phyloP scores from a whole-genome alignment of 169 alveolate genomes.

The Eimeria brunetti region DNA sequence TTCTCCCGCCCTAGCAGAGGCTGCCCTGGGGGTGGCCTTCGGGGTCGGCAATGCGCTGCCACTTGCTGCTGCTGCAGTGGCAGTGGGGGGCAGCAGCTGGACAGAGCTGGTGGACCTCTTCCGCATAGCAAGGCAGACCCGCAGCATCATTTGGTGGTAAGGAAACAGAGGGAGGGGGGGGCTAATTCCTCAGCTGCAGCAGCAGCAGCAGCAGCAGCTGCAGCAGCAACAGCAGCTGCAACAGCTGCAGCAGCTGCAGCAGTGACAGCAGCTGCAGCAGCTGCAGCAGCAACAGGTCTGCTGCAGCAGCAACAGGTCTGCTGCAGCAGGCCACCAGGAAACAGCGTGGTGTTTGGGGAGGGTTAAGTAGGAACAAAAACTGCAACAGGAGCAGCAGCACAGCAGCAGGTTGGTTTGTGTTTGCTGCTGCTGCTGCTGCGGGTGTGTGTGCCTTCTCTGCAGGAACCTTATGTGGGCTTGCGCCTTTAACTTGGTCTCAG shows the following conservation, averaged over 20 bases:
- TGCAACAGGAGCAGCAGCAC: background rate
- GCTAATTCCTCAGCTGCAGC: too few species aligned
- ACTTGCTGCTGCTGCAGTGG: slow-evolving; percentile 78
- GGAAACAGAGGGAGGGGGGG: too few species aligned
- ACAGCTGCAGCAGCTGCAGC: too few species aligned
- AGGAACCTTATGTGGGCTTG: slow-evolving; percentile 82
- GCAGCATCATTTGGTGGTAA: slow-evolving; percentile 40
- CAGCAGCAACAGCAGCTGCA: too few species aligned
- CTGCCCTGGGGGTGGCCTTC: slow-evolving; percentile 82
- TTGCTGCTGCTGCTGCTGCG: background rate
- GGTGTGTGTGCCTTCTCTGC: background rate
- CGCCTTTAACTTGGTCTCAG: slow-evolving; percentile 74
- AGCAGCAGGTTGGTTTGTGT: too few species aligned
- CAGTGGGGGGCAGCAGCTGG: slow-evolving; percentile 61
- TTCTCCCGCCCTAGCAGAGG: slow-evolving; percentile 81
- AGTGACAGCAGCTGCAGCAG: too few species aligned
- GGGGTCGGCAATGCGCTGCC: slow-evolving; percentile 80
- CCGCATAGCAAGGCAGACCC: slow-evolving; percentile 36
- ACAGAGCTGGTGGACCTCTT: slow-evolving; percentile 52
- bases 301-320: background rate
- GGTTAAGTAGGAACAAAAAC: background rate
- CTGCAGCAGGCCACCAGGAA: background rate
- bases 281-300: background rate
- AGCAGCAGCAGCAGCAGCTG: too few species aligned
- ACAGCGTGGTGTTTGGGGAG: background rate